phyloP scores from a whole-genome alignment of 495 filamentous ascomycete species.

The Penicillium maclennaniae region DNA sequence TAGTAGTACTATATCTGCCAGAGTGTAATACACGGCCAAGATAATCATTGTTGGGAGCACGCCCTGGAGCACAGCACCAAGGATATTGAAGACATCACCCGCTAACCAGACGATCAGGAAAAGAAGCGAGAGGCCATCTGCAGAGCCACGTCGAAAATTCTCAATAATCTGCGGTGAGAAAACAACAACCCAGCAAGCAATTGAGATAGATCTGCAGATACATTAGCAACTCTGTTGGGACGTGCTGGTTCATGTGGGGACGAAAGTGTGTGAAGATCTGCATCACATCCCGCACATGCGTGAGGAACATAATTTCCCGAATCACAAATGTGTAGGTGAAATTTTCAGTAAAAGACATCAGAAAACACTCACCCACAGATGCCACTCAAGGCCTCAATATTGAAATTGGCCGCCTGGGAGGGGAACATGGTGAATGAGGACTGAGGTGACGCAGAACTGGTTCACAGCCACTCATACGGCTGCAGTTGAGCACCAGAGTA shows the following conservation, averaged over 20 bases:
- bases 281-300: background rate
- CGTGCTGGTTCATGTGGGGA: background rate
- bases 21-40: slow-evolving; percentile 89
- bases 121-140: slow-evolving; percentile 82
- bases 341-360: background rate
- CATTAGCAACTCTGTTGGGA: slow-evolving; percentile 1
- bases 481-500: background rate
- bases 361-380: slow-evolving; percentile 67
- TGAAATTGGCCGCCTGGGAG: slow-evolving; percentile 61
- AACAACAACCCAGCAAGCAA: slow-evolving; percentile 96
- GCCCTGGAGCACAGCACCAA: slow-evolving; percentile 87
- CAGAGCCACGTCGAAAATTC: slow-evolving; percentile 82
- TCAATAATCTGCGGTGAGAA: slow-evolving; percentile 96
- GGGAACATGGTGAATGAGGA: slow-evolving; percentile 57
- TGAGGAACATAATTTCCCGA: background rate
- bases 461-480: background rate
- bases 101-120: slow-evolving; percentile 89
- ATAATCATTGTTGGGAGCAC: slow-evolving; percentile 97
- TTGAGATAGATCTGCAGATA: slow-evolving; percentile 74
- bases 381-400: slow-evolving; percentile 83
- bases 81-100: slow-evolving; percentile 95
- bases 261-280: slow-evolving; percentile 3
- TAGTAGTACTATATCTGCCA: slow-evolving; percentile 86
- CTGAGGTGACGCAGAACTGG: slow-evolving; percentile 8
- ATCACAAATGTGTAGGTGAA: background rate